Evolutionary conservation across 2,329 filamentous ascomycete genomes (phyloP).

Genomic region (Botrytis galanthina): DNA sequence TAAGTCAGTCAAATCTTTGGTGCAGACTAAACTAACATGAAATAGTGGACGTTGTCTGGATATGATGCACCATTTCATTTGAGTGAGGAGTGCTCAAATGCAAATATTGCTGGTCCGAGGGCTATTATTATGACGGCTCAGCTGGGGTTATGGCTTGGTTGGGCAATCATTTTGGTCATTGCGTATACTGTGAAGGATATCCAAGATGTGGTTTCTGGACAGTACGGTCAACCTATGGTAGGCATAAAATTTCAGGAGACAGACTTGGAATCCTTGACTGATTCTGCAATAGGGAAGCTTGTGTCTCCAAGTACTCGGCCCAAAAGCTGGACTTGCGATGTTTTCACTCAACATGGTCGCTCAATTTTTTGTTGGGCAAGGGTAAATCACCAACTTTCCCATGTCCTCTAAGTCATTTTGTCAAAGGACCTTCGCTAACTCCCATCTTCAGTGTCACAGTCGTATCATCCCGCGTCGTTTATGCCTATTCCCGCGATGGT

Average conservation of each 20-base stretch:
- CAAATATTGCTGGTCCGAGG: constrained; percentile 62
- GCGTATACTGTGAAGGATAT: constrained; percentile 71
- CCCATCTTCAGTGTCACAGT: constrained; percentile 52
- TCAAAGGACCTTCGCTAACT: rapidly evolving
- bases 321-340: constrained; percentile 59
- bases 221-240: constrained; percentile 68
- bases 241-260: rapidly evolving
- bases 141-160: constrained; percentile 58
- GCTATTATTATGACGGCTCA: constrained; percentile 63
- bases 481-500: constrained; percentile 70
- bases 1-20: not conserved
- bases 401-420: rapidly evolving
- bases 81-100: constrained; percentile 64
- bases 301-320: constrained; percentile 61
- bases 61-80: constrained; percentile 65
- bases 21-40: not conserved
- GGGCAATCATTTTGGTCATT: constrained; percentile 61
- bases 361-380: constrained; percentile 70
- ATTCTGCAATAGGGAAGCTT: constrained; percentile 47
- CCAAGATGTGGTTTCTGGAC: constrained; percentile 53
- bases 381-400: constrained; percentile 40
- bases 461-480: constrained; percentile 62
- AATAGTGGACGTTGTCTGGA: constrained; percentile 46
- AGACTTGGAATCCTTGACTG: not conserved
- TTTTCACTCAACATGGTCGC: constrained; percentile 66